Evolutionary conservation across 2,329 filamentous ascomycete species (phyloP).

Genomic region (Grosmannia serpens): DNA sequence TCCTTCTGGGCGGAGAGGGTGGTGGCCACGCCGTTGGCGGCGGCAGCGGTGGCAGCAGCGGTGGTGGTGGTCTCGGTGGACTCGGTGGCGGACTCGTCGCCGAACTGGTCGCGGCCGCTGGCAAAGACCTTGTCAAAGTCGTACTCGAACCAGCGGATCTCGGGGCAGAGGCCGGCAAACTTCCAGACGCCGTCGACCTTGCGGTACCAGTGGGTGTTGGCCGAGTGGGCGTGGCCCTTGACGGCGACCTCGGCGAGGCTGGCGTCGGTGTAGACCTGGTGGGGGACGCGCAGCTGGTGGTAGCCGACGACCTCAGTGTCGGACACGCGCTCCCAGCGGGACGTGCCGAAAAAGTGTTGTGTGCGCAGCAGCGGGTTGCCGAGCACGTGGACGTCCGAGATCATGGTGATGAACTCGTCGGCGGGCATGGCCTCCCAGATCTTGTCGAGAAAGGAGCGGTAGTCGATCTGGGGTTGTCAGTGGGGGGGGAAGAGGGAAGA

Average conservation of each 20-base stretch:
- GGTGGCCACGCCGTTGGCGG: not conserved
- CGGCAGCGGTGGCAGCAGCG: not conserved
- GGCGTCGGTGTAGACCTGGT: conserved; percentile 45
- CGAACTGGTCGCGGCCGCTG: conserved; percentile 13
- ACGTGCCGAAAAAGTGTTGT: conserved; percentile 52
- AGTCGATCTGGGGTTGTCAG: conserved; percentile 47
- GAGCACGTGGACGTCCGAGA: conserved; percentile 43
- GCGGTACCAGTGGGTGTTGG: conserved; percentile 45
- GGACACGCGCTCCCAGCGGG: conserved; percentile 44
- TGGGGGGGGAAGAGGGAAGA: not conserved
- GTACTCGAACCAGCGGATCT: conserved; percentile 45
- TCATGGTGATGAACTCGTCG: conserved; percentile 49
- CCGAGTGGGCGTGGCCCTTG: conserved; percentile 49
- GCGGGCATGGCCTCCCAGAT: conserved; percentile 51
- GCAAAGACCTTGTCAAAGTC: conserved; percentile 30
- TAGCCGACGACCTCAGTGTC: conserved; percentile 48
- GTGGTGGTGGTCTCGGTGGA: not conserved
- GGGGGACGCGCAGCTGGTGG: conserved; percentile 50
- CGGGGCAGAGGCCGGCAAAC: conserved; percentile 43
- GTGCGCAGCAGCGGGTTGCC: conserved; percentile 51
- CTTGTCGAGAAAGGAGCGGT: conserved; percentile 51
- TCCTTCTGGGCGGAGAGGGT: not conserved
- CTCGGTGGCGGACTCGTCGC: not conserved
- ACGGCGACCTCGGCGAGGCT: conserved; percentile 29
- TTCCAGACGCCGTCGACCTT: conserved; percentile 51